Percentiles rank a stretch among this genome's conserved stretches.
These are phyloP conservation scores for Colletotrichum endophyticum DNA, from an alignment of 2,329 filamentous ascomycete genomes.

Conservation along the genomic window DNA sequence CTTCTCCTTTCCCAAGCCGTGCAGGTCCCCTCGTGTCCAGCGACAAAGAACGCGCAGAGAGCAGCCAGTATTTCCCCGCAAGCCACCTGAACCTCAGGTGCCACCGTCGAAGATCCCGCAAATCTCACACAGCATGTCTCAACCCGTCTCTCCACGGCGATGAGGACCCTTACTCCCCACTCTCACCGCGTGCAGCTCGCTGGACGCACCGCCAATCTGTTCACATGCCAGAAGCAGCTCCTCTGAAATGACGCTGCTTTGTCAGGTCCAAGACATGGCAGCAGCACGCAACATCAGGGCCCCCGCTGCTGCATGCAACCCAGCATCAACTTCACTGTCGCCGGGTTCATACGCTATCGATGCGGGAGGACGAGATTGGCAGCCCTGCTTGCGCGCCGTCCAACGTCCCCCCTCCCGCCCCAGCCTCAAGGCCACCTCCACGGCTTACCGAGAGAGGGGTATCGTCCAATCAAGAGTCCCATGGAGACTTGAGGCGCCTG, in stretches of 20 bases:
- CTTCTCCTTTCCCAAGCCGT: neutral
- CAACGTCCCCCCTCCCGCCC: neutral
- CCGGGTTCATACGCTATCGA: constrained; percentile 11
- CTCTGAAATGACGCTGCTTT: neutral
- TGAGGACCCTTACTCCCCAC: neutral
- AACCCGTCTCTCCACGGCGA: neutral
- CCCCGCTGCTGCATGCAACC: neutral
- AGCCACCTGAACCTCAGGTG: neutral
- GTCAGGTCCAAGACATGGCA: neutral
- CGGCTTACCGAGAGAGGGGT: neutral
- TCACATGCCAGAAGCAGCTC: neutral
- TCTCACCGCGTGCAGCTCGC: neutral
- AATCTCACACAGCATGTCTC: neutral
- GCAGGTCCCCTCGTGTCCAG: neutral
- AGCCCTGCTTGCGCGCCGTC: neutral
- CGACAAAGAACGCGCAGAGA: neutral
- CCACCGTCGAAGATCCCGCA: neutral
- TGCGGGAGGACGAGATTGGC: constrained; percentile 3
- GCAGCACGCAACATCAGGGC: neutral
- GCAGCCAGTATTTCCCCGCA: neutral
- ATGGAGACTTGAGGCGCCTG: neutral
- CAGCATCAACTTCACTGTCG: neutral
- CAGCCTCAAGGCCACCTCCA: neutral
- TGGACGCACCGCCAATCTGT: neutral
- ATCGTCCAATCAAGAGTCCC: neutral